phyloP scores from a whole-genome alignment of 352 stramenopile genomes.

The Globisporangium nunn region DNA sequence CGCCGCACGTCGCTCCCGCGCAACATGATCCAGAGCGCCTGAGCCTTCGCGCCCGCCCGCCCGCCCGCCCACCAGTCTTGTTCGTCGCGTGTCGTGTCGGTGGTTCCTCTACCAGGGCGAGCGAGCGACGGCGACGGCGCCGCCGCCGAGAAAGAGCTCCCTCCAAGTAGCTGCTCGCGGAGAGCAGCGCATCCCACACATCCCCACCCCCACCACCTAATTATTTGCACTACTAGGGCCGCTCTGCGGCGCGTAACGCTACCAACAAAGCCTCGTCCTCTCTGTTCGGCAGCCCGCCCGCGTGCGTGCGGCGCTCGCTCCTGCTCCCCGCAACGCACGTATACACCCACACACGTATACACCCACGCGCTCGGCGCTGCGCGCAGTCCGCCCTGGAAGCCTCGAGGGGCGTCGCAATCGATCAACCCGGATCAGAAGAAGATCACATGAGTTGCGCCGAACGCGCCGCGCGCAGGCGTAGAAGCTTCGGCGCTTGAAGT shows the following conservation, averaged over 20 bases:
- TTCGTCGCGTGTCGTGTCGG: neutral
- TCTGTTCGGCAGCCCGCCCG: neutral
- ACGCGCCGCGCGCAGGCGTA: neutral
- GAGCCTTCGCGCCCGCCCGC: neutral
- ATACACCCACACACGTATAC: too few species aligned
- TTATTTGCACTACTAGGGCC: neutral
- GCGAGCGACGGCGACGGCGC: too few species aligned
- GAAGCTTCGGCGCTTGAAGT: slow-evolving; percentile 3
- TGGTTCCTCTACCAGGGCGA: neutral
- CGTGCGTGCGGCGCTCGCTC: too few species aligned
- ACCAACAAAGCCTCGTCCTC: neutral
- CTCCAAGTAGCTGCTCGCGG: neutral
- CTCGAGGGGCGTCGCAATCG: too few species aligned
- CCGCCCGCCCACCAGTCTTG: neutral
- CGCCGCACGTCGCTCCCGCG: slow-evolving; percentile 13
- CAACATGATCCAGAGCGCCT: slow-evolving; percentile 24
- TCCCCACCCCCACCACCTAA: neutral
- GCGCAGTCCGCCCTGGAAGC: too few species aligned
- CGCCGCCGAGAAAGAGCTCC: neutral
- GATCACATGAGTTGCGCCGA: neutral
- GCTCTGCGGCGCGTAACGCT: neutral
- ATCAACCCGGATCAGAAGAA: too few species aligned
- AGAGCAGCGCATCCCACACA: neutral
- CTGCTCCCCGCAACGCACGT: too few species aligned
- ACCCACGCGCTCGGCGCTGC: too few species aligned